Evolutionary conservation across 2,329 filamentous ascomycete genomes (phyloP), one percentile per base, ranked within the genome.

Genomic region (Lachnellula cervina): DNA sequence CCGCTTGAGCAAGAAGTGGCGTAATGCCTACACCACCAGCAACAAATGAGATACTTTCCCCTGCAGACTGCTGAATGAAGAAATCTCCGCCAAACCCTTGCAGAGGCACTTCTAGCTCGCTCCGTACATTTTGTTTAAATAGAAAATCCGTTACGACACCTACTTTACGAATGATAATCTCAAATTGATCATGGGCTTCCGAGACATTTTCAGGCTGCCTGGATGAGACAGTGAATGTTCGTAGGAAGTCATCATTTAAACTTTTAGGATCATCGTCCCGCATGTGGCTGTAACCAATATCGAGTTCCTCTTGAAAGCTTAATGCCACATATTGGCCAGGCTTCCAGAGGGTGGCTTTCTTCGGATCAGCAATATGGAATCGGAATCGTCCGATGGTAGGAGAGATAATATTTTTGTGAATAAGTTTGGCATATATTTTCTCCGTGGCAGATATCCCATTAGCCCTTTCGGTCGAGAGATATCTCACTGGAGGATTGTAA

Each of bases 11-110:
- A n/a, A 95, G 74, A 3, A 94, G 64, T 1, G 90, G 90, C 28
- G 90, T 96, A 58, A 95, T 89, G 0, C 90, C 90, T 6, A 96
- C 88, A 3, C 90, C 90, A 0, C 82, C 89, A 5, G 89, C 89
- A 3, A 95, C 71, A 61, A 92, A 94, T 1, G 83, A 71, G 34
- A 73, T 68, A 43, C 56, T 51, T 5, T 71, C 66, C 16, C 64
- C 63, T 14, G 53, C 40, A 21, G 35, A 48, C 56, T 69, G 64
- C 14, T 69, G 59, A 23, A 84, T 71, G 16, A 64, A 69, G 59
- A 87, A 87, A 14, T 76, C 75, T 1, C 90, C 90, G 0, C 87
- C 89, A 59, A 95, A 89, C 0, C 88, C 90, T 21, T 86, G 75
- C 0, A 95, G 73, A 0, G 83, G 81, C 0, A 93, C 70, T 62